Conservation (phyloP, 768 basidiomycete species). For the Roridomyces roridus region DNA sequence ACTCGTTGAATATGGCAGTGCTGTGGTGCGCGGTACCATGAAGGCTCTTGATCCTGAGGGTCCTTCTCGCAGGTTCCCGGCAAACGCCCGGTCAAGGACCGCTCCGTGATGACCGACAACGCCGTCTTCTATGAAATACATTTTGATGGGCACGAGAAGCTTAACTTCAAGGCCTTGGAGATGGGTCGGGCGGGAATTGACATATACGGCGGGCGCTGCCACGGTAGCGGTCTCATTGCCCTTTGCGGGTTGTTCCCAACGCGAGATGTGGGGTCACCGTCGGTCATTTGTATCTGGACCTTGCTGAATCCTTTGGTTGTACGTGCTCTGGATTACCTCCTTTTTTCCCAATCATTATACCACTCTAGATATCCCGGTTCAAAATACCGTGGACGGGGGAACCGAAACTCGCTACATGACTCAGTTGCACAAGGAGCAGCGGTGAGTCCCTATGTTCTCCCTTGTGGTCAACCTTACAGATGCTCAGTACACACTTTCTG, state of each 20-base stretch:
- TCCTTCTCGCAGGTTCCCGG: neutral
- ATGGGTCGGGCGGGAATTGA: constrained; percentile 29
- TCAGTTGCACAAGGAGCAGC: neutral
- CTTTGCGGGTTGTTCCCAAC: constrained; percentile 25
- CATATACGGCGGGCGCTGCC: constrained; percentile 30
- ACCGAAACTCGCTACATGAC: constrained; percentile 23
- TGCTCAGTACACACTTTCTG: too few species aligned
- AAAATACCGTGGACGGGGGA: constrained; percentile 26
- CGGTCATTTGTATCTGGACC: constrained; percentile 30
- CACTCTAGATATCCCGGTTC: constrained; percentile 25
- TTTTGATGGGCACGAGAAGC: constrained; percentile 35
- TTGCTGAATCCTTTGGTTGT: constrained; percentile 25
- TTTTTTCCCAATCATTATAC: neutral
- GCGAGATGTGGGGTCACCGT: constrained; percentile 22
- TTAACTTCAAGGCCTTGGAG: constrained; percentile 26
- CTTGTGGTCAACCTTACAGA: too few species aligned
- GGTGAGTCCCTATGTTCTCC: constrained; percentile 15
- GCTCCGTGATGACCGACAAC: neutral
- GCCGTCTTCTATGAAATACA: constrained; percentile 22
- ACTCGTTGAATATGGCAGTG: neutral
- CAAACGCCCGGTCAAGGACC: neutral
- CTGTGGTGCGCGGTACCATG: neutral
- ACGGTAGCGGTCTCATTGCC: constrained; percentile 24
- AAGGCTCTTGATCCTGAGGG: neutral
- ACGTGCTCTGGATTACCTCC: neutral